Percentiles rank a stretch among this genome's conserved stretches.
Evolutionary conservation across 179 eudicot species (phyloP).

Genomic region (Monotropa hypopitys): DNA sequence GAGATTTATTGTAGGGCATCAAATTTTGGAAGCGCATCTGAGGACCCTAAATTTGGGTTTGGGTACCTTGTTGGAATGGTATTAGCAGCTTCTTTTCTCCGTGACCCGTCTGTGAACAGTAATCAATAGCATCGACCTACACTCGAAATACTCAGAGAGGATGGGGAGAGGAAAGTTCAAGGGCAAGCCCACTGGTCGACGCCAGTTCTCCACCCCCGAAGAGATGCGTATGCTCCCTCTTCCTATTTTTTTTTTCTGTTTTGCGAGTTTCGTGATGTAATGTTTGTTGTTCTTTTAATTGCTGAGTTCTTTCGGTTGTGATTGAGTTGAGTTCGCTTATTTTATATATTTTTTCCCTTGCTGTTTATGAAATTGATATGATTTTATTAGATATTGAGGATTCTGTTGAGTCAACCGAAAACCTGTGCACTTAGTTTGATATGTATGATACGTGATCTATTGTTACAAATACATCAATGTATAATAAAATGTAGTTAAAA

Average conservation of each 20-base stretch:
- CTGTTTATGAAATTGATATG: background rate
- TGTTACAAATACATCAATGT: no score
- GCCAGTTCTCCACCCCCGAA: constrained; percentile 68
- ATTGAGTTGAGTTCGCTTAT: background rate
- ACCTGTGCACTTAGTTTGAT: background rate
- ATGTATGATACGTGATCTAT: no score
- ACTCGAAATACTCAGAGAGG: background rate
- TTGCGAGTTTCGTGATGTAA: background rate
- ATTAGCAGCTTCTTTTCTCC: background rate
- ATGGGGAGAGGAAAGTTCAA: constrained; percentile 88
- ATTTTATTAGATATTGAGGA: background rate
- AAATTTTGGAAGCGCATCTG: no score
- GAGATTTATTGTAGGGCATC: no score
- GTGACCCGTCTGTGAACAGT: background rate
- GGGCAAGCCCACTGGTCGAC: constrained; percentile 83
- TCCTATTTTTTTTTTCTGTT: background rate
- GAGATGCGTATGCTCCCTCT: constrained; percentile 41
- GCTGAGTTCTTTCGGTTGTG: background rate
- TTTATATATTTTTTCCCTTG: background rate
- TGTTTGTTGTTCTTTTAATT: background rate
- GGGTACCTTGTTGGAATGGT: no score
- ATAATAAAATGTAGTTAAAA: no score
- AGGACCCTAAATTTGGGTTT: no score
- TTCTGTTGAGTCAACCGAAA: background rate
- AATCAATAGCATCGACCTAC: background rate